A percentile compares a stretch with the other conserved stretches of the same genome.
These are phyloP conservation scores for Saccharomycopsis lassenensis DNA, from an alignment of 805 yeast genomes.

Conservation along the genomic window DNA sequence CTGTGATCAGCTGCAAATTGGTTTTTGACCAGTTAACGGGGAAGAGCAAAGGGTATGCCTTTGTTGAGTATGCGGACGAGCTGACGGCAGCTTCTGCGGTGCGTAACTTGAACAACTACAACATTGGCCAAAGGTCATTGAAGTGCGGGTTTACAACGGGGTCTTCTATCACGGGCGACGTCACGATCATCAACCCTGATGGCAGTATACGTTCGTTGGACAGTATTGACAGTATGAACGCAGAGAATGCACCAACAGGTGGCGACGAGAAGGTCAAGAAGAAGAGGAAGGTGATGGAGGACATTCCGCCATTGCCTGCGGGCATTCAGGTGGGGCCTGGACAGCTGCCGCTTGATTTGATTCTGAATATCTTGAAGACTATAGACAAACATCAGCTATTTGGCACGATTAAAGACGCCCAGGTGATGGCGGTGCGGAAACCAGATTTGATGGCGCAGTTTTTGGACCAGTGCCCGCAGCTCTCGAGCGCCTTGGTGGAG, in stretches of 20 bases:
- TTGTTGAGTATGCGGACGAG: slow-evolving; percentile 64
- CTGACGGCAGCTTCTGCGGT: slow-evolving; percentile 90
- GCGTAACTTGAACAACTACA: slow-evolving; percentile 71
- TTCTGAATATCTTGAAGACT: slow-evolving; percentile 35
- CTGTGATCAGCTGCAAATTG: slow-evolving; percentile 63
- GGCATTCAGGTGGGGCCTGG: slow-evolving; percentile 34
- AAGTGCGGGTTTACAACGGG: slow-evolving; percentile 49
- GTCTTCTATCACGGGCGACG: slow-evolving; percentile 9
- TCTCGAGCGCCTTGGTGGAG: slow-evolving; percentile 75
- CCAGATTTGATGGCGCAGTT: slow-evolving; percentile 50
- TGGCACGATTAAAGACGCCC: slow-evolving; percentile 45
- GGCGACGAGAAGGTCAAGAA: neutral
- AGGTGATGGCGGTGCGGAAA: slow-evolving; percentile 43
- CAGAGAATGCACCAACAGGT: slow-evolving; percentile 1
- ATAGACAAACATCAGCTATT: slow-evolving; percentile 38
- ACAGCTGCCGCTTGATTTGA: slow-evolving; percentile 28
- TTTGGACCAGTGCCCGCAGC: slow-evolving; percentile 65
- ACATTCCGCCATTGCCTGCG: slow-evolving; percentile 42
- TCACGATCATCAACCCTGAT: slow-evolving; percentile 21
- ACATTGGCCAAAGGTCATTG: slow-evolving; percentile 58
- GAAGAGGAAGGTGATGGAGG: slow-evolving; percentile 17
- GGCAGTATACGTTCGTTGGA: slow-evolving; percentile 30
- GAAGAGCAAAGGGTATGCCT: slow-evolving; percentile 82
- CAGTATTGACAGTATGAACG: neutral
- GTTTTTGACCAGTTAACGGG: slow-evolving; percentile 86